Evolutionary conservation across 495 filamentous ascomycete genomes (phyloP).

Genomic region (Neurospora africana): DNA sequence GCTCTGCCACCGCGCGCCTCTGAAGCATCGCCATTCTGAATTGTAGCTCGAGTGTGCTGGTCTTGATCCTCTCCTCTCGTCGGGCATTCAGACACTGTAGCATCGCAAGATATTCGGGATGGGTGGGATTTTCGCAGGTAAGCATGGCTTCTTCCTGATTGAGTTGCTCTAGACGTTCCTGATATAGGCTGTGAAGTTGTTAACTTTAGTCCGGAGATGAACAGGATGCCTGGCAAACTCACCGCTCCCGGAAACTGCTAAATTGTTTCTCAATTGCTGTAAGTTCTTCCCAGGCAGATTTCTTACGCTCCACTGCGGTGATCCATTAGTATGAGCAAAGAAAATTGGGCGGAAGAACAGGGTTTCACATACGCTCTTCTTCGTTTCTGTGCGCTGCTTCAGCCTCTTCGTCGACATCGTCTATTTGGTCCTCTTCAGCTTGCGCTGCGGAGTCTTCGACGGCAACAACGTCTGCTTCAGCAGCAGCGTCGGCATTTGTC

Average conservation of each 20-base stretch:
- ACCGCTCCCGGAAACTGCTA: constrained; percentile 77
- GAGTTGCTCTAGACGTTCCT: constrained; percentile 71
- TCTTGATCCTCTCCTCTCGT: constrained; percentile 64
- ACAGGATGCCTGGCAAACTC: constrained; percentile 17
- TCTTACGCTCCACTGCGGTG: constrained; percentile 61
- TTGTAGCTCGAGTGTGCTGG: constrained; percentile 58
- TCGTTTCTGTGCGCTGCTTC: constrained; percentile 48
- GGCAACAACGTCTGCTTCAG: constrained; percentile 17
- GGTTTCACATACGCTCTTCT: constrained; percentile 63
- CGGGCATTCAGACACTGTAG: constrained; percentile 72
- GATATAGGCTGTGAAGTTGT: constrained; percentile 54
- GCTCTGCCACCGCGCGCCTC: constrained; percentile 64
- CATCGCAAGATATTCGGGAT: constrained; percentile 80
- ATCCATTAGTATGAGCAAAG: constrained; percentile 27
- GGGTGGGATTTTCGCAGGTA: constrained; percentile 60
- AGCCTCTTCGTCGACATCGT: constrained; percentile 42
- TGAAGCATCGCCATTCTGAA: constrained; percentile 63
- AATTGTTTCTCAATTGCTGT: constrained; percentile 74
- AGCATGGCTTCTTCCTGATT: constrained; percentile 80
- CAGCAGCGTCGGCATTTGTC: constrained; percentile 19
- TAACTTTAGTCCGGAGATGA: constrained; percentile 2
- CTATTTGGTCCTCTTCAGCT: constrained; percentile 36
- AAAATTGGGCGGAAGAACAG: not conserved
- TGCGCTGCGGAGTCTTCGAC: constrained; percentile 29
- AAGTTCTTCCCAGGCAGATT: constrained; percentile 69